Percentiles rank a stretch among this genome's conserved stretches.
Conservation (phyloP, 495 filamentous ascomycete genomes). For the Penicillium malachiteum region DNA sequence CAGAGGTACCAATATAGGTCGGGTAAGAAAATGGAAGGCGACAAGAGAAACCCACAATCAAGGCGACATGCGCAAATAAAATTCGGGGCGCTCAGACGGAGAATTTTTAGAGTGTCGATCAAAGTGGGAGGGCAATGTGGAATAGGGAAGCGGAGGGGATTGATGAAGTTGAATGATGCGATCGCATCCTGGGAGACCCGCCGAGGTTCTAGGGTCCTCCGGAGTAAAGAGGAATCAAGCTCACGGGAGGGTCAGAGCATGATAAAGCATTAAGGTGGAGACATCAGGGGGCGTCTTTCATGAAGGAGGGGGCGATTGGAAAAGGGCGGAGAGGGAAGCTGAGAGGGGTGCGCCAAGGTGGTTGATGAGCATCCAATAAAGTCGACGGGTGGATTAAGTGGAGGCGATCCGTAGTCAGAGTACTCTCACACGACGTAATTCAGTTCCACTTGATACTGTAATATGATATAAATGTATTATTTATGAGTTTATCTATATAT, state of each 20-base stretch:
- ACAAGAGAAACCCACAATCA: no score
- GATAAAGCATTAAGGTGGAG: constrained; percentile 19
- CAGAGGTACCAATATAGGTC: no score
- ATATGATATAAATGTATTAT: no score
- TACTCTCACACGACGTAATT: constrained; percentile 10
- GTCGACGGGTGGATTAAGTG: constrained; percentile 16
- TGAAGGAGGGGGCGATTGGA: constrained; percentile 2
- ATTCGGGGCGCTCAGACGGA: background rate
- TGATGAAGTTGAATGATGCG: constrained; percentile 10
- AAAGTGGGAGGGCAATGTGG: background rate
- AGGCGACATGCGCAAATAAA: background rate
- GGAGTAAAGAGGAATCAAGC: background rate
- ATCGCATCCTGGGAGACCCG: constrained; percentile 7
- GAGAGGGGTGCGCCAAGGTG: constrained; percentile 20
- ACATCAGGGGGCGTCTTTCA: constrained; percentile 11
- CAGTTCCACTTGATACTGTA: background rate
- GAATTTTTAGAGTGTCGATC: background rate
- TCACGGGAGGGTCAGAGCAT: constrained; percentile 8
- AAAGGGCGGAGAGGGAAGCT: constrained; percentile 17
- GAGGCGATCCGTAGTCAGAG: constrained; percentile 11
- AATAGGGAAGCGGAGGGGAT: constrained; percentile 1
- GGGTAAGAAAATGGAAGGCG: no score
- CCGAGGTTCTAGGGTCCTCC: background rate
- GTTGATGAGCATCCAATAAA: constrained; percentile 20
- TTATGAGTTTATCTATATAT: no score